A percentile compares a stretch with the other conserved stretches of the same genome.
phyloP scores from a whole-genome alignment of 495 filamentous ascomycete species.

The Penicillium simplicissimum region DNA sequence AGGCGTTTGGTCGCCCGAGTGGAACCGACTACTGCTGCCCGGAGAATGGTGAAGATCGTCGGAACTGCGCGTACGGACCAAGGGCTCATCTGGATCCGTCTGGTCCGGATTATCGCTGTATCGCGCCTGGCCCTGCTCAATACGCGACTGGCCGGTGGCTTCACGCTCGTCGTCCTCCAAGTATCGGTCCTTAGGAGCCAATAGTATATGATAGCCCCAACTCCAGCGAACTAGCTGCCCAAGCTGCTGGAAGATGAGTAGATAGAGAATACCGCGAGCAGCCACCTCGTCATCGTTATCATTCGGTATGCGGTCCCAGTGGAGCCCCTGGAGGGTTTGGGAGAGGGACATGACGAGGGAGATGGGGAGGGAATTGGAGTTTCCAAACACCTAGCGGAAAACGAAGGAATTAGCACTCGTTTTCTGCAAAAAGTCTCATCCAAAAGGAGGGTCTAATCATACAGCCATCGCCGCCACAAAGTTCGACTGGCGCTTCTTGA shows the following conservation, averaged over 20 bases:
- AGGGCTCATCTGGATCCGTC: constrained; percentile 44
- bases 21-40: constrained; percentile 31
- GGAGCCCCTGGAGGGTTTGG: constrained; percentile 84
- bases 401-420: constrained; percentile 12
- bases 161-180: constrained; percentile 63
- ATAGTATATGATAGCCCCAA: constrained; percentile 92
- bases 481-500: constrained; percentile 81
- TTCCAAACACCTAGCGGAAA: constrained; percentile 77
- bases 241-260: constrained; percentile 96
- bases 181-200: constrained; percentile 69
- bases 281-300: constrained; percentile 96
- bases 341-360: constrained; percentile 93
- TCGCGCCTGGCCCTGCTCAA: constrained; percentile 64
- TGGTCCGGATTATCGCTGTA: constrained; percentile 64
- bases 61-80: constrained; percentile 38
- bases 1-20: constrained; percentile 46
- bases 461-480: constrained; percentile 97
- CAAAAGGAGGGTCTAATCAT: no score
- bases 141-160: constrained; percentile 40
- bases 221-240: constrained; percentile 96
- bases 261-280: constrained; percentile 89
- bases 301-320: constrained; percentile 86
- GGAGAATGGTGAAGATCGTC: constrained; percentile 27
- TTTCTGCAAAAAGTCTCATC: no score
- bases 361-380: constrained; percentile 96